Conservation (phyloP, 352 stramenopile genomes). For the Labyrinthula sp. region DNA sequence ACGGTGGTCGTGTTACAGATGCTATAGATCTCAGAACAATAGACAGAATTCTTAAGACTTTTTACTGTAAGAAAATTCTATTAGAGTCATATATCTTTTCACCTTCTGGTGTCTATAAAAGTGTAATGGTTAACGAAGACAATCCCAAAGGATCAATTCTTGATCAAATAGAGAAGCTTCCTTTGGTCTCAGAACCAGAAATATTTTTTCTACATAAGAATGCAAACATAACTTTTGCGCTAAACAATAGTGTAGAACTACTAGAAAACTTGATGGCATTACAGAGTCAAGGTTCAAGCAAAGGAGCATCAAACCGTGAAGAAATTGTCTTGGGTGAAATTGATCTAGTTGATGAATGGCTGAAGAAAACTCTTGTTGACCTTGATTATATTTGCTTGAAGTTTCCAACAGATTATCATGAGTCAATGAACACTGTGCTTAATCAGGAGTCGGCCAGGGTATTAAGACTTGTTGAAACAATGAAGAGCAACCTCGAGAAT, state of each 20-base stretch:
- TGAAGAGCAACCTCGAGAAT: slow-evolving; percentile 56
- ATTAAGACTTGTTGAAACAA: slow-evolving; percentile 69
- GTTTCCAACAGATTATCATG: slow-evolving; percentile 68
- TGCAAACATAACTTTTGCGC: slow-evolving; percentile 74
- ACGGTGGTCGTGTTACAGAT: slow-evolving; percentile 75
- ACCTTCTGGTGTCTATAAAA: slow-evolving; percentile 42
- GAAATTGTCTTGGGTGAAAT: slow-evolving; percentile 60
- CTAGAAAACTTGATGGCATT: slow-evolving; percentile 66
- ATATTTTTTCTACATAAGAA: slow-evolving; percentile 81
- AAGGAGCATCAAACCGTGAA: slow-evolving; percentile 29
- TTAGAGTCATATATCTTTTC: slow-evolving; percentile 36
- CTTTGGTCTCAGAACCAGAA: slow-evolving; percentile 58
- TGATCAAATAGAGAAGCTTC: slow-evolving; percentile 72
- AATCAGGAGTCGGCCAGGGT: slow-evolving; percentile 80
- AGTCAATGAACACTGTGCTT: slow-evolving; percentile 86
- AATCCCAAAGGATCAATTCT: slow-evolving; percentile 46
- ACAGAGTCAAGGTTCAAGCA: slow-evolving; percentile 45
- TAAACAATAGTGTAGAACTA: slow-evolving; percentile 72
- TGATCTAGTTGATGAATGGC: slow-evolving; percentile 46
- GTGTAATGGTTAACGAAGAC: slow-evolving; percentile 35
- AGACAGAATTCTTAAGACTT: slow-evolving; percentile 68
- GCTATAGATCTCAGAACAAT: slow-evolving; percentile 73
- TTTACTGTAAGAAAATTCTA: slow-evolving; percentile 54
- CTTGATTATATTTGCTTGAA: slow-evolving; percentile 63
- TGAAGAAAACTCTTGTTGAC: slow-evolving; percentile 49